Conservation (phyloP, 1,284 basidiomycete species). For the Microbotryum lychnidis-dioicae region DNA sequence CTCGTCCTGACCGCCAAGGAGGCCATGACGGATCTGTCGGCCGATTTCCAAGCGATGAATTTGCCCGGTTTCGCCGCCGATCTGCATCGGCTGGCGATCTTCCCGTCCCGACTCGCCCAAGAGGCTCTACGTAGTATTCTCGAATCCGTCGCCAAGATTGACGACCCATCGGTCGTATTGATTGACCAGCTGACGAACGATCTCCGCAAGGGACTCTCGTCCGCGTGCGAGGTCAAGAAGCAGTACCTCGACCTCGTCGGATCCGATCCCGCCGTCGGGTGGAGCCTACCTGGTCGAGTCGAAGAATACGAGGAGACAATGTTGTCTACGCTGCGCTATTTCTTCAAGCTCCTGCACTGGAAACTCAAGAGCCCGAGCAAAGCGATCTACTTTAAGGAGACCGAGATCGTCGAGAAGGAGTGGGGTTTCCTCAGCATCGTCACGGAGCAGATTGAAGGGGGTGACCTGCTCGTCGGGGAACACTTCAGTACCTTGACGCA, state of each 20-base stretch:
- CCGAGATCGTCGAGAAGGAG: constrained; percentile 90
- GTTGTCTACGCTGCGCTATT: constrained; percentile 75
- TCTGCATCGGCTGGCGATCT: constrained; percentile 85
- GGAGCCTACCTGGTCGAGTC: constrained; percentile 64
- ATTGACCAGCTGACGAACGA: constrained; percentile 95
- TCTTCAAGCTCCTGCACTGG: constrained; percentile 91
- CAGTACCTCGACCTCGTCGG: constrained; percentile 83
- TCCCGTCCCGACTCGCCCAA: constrained; percentile 89
- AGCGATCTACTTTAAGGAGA: constrained; percentile 93
- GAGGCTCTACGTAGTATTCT: constrained; percentile 82
- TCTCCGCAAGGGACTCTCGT: constrained; percentile 79
- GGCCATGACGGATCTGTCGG: constrained; percentile 71
- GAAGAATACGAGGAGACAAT: constrained; percentile 80
- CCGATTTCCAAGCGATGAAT: constrained; percentile 69
- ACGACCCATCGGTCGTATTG: constrained; percentile 78
- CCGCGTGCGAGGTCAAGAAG: constrained; percentile 88
- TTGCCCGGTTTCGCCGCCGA: constrained; percentile 89
- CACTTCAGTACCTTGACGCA: constrained; percentile 85
- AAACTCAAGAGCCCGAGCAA: constrained; percentile 89
- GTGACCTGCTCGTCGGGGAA: constrained; percentile 85
- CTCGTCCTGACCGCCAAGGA: constrained; percentile 80
- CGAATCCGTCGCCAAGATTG: constrained; percentile 81
- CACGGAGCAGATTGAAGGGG: constrained; percentile 77
- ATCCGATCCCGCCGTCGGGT: constrained; percentile 75
- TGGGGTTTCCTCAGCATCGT: constrained; percentile 94